A percentile compares a stretch with the other conserved stretches of the same genome.
phyloP scores from a whole-genome alignment of 768 basidiomycete genomes.

The Mycena maculata region DNA sequence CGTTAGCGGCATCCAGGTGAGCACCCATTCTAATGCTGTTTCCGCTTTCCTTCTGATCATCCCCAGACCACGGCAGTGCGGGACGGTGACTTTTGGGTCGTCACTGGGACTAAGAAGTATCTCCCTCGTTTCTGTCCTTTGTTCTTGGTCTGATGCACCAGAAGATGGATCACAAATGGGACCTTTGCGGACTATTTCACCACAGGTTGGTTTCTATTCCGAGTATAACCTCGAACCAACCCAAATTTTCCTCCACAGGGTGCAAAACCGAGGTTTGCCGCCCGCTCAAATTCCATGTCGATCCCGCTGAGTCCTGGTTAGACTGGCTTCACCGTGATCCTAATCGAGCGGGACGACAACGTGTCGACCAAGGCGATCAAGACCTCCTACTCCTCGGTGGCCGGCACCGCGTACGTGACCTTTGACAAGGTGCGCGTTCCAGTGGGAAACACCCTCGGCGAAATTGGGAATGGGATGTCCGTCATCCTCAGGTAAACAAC shows the following conservation, averaged over 20 bases:
- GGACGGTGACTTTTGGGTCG: constrained; percentile 88
- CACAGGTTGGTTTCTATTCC: constrained; percentile 45
- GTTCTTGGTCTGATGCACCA: neutral
- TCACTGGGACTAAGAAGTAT: constrained; percentile 94
- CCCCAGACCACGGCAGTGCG: constrained; percentile 77
- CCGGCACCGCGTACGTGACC: constrained; percentile 89
- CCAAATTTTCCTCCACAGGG: constrained; percentile 40
- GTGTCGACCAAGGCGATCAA: constrained; percentile 91
- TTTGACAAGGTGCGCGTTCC: constrained; percentile 89
- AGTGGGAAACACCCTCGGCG: constrained; percentile 87
- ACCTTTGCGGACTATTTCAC: constrained; percentile 89
- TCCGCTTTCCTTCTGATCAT: neutral
- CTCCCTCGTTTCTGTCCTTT: constrained; percentile 29
- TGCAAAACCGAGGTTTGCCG: constrained; percentile 73
- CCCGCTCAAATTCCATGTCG: neutral
- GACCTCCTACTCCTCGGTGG: constrained; percentile 91
- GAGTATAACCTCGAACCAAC: too few relatives aligned
- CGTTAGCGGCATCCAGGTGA: constrained; percentile 75
- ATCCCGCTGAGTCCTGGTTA: constrained; percentile 39
- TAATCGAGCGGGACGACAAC: constrained; percentile 76
- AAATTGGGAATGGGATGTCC: constrained; percentile 84
- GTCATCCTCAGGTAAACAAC: constrained; percentile 66
- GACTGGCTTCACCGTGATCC: constrained; percentile 80
- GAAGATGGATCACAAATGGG: constrained; percentile 91
- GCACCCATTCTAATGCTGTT: too few relatives aligned